A percentile compares a stretch with the other conserved stretches of the same genome.
Evolutionary conservation across 441 rosid genomes (phyloP).

Genomic region (Euphorbia schlechtendalii): DNA sequence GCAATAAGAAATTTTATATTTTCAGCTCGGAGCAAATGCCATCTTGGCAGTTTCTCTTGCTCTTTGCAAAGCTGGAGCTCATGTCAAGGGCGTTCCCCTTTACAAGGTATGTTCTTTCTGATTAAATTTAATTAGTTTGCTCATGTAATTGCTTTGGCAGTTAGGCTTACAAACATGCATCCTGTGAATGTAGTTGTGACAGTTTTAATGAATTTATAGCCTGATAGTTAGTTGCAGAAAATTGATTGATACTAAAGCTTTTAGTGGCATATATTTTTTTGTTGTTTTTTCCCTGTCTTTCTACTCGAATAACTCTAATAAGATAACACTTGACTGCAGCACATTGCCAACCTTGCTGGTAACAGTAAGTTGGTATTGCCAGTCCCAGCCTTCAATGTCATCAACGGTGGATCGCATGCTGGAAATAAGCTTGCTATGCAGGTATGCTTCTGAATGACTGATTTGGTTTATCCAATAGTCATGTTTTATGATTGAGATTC

Average conservation of each 20-base stretch:
- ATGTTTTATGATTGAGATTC: slow-evolving; percentile 6
- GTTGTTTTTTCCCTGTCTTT: neutral
- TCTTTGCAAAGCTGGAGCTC: slow-evolving; percentile 94
- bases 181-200: too few relatives aligned
- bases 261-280: neutral
- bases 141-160: too few relatives aligned
- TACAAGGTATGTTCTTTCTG: slow-evolving; percentile 53
- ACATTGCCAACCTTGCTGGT: slow-evolving; percentile 88
- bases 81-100: slow-evolving; percentile 67
- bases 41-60: slow-evolving; percentile 94
- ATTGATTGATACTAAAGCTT: neutral
- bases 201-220: neutral
- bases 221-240: too few relatives aligned
- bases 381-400: slow-evolving; percentile 96
- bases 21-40: slow-evolving; percentile 96
- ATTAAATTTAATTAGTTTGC: neutral
- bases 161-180: neutral
- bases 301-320: slow-evolving; percentile 12
- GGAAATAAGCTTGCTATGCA: slow-evolving; percentile 99
- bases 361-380: slow-evolving; percentile 83
- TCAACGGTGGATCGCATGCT: slow-evolving; percentile 97
- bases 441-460: slow-evolving; percentile 28
- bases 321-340: slow-evolving; percentile 41
- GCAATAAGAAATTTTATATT: neutral
- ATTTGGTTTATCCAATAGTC: neutral